Evolutionary conservation across 371 early-diverging fungal species (phyloP).

Genomic region (Lichtheimia ornata): DNA sequence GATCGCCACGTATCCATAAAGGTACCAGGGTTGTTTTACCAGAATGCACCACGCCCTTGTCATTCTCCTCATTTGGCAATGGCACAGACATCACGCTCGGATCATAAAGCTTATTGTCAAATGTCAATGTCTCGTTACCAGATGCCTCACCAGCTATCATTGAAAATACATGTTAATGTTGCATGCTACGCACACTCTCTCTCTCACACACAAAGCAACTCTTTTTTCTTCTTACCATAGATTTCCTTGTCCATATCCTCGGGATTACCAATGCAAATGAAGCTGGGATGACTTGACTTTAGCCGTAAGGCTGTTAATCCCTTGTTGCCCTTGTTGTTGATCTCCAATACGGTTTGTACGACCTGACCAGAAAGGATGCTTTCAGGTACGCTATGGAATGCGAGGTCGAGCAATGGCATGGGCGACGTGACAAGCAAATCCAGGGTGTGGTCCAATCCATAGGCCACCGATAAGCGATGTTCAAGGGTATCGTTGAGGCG

Average conservation of each 20-base stretch:
- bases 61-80: conserved; percentile 25
- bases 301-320: conserved; percentile 72
- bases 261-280: conserved; percentile 73
- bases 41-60: conserved; percentile 59
- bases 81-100: conserved; percentile 46
- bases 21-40: conserved; percentile 78
- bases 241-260: conserved; percentile 47
- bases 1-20: conserved; percentile 89
- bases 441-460: conserved; percentile 73
- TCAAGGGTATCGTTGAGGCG: conserved; percentile 77
- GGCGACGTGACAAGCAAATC: conserved; percentile 77
- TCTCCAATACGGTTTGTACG: conserved; percentile 65
- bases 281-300: conserved; percentile 85
- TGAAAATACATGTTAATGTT: no score
- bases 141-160: background rate
- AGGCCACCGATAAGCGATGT: conserved; percentile 54
- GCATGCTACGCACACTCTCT: no score
- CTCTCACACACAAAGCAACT: no score
- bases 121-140: conserved; percentile 6
- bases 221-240: conserved; percentile 36
- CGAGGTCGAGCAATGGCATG: conserved; percentile 83
- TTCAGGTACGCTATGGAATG: conserved; percentile 76
- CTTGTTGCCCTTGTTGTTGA: conserved; percentile 83
- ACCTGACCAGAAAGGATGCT: conserved; percentile 86
- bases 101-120: conserved; percentile 39